Evolutionary conservation across 441 rosid species (phyloP), one percentile per base, ranked within the genome.

Genomic region (Pelargonium fulgidum): DNA sequence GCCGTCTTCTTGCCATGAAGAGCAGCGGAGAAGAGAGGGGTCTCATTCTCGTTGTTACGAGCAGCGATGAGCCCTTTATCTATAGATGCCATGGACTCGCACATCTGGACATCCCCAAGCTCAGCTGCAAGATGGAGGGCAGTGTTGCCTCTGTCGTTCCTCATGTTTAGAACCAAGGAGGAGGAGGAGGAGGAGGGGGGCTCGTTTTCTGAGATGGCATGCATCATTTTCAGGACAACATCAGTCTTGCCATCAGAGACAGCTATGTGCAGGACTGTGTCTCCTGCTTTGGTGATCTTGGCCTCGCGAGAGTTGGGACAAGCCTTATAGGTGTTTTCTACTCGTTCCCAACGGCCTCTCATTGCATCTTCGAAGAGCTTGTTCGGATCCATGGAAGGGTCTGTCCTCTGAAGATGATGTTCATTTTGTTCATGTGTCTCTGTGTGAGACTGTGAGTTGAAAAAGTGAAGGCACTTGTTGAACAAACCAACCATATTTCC

Each of bases 111-210:
- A 20, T 76, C 70, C n/a, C 85, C 85, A 1, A 77, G 48, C 4
- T 65, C 13, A 24, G 85, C 82, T 0, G 83, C 85, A 1, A 70
- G 64, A 36, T 82, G 85, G 10, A 82, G 79, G 16, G 83, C 65
- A 0, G 81, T 82, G 73, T 79, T 77, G n/a, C 85, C 79, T 41
- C n/a, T 76, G 10, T 73, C 80, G n/a, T 80, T 80, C 41, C 67
- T 19, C 0, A 59, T 73, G 12, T 56, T 65, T 1, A 81, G 69
- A 1, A 77, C 29, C 0, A n/a, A n/a, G n/a, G n/a, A n/a, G n/a
- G n/a, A n/a, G n/a, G 10, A 3, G 20, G 70, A 19, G 39, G 9
- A 2, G 20, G 70, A 19, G 39, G 62, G 6, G 7, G 7, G 41
- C 7, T 36, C 72, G 22, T 65, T 59, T 4, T 29, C 44, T 0